These are phyloP conservation scores for Phytophthora ohioensis DNA, from an alignment of 352 stramenopile genomes.

Conservation along the genomic window DNA sequence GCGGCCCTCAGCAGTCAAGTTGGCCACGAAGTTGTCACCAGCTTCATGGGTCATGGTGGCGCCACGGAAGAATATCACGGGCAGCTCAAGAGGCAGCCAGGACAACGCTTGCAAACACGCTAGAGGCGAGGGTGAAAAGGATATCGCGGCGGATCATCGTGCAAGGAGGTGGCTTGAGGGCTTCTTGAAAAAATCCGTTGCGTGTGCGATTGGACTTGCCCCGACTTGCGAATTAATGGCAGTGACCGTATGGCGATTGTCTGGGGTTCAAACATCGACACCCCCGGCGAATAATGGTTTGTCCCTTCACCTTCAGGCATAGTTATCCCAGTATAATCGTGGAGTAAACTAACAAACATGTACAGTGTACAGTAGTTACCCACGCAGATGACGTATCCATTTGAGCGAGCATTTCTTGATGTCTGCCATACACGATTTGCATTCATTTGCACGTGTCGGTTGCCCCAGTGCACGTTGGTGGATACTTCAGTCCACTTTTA, in stretches of 20 bases:
- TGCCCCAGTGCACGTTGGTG: too few species aligned
- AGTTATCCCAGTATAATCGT: background rate
- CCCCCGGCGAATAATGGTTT: background rate
- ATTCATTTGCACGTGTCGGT: too few species aligned
- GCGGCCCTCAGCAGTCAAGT: constrained; percentile 40
- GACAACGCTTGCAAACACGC: constrained; percentile 3
- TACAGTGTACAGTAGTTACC: background rate
- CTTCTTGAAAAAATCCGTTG: constrained; percentile 30
- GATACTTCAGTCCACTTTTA: background rate
- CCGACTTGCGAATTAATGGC: too few species aligned
- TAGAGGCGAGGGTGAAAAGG: constrained; percentile 19
- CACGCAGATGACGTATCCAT: background rate
- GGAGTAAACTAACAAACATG: background rate
- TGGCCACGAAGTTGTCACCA: constrained; percentile 32
- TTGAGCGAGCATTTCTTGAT: too few species aligned
- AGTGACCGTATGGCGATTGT: too few species aligned
- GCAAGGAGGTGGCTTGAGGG: background rate
- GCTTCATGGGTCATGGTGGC: constrained; percentile 15
- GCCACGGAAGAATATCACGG: constrained; percentile 58
- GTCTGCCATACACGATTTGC: too few species aligned
- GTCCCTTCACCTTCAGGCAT: background rate
- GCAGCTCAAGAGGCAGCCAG: constrained; percentile 25
- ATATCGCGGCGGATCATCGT: constrained; percentile 21
- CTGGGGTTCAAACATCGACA: background rate
- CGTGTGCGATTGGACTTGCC: background rate